A percentile compares a stretch with the other conserved stretches of the same genome.
phyloP scores from a whole-genome alignment of 1,284 basidiomycete genomes.

The Trametes polyzona region DNA sequence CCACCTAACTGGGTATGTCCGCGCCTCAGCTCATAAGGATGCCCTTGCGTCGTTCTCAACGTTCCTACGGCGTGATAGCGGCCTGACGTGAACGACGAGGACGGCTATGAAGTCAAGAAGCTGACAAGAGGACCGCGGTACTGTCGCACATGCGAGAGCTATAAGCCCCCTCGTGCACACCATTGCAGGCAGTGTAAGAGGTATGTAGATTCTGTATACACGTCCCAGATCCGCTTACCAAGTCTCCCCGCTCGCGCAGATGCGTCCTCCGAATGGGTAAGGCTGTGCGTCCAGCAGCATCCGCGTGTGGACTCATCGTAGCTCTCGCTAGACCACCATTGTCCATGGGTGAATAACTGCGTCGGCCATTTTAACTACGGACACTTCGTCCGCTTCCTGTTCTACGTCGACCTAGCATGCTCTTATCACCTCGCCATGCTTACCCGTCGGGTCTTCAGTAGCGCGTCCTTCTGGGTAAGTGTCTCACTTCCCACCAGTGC shows the following conservation, averaged over 20 bases:
- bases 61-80: conserved; percentile 45
- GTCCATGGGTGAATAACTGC: conserved; percentile 90
- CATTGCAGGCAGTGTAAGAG: conserved; percentile 88
- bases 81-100: conserved; percentile 68
- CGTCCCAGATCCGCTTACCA: neutral
- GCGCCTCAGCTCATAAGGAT: too few species aligned
- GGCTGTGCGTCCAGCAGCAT: conserved; percentile 13
- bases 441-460: conserved; percentile 58
- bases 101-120: conserved; percentile 88
- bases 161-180: conserved; percentile 82
- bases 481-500: neutral
- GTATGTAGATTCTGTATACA: conserved; percentile 39
- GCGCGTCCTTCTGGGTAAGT: conserved; percentile 62
- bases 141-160: conserved; percentile 78
- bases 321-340: conserved; percentile 78
- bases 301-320: neutral
- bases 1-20: conserved; percentile 78
- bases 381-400: conserved; percentile 91
- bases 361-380: conserved; percentile 90
- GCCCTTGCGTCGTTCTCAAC: conserved; percentile 10
- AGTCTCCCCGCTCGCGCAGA: conserved; percentile 41
- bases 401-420: conserved; percentile 90
- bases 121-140: conserved; percentile 79
- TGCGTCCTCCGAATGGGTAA: conserved; percentile 84
- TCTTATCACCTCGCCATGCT: conserved; percentile 84